phyloP scores from a whole-genome alignment of 2,329 filamentous ascomycete genomes.

The Ophiocordyceps camponoti-rufipedis region DNA sequence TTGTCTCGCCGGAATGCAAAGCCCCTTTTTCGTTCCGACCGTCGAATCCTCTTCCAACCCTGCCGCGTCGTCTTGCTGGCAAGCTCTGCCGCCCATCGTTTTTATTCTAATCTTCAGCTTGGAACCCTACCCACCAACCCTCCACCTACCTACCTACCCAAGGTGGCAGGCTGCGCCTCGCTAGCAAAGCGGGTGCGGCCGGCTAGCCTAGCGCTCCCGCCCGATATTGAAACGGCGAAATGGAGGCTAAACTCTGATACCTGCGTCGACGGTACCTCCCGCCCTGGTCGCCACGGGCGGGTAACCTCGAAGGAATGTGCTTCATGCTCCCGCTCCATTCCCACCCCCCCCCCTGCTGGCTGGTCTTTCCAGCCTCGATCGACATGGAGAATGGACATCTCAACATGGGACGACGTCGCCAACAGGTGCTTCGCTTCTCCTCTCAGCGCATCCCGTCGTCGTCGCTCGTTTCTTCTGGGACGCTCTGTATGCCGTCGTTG shows the following conservation, averaged over 20 bases:
- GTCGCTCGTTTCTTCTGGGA: neutral
- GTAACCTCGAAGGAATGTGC: neutral
- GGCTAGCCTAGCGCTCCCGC: neutral
- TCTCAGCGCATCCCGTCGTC: neutral
- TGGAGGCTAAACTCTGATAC: neutral
- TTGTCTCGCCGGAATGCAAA: too few relatives aligned
- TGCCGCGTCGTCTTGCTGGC: too few relatives aligned
- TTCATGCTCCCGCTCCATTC: neutral
- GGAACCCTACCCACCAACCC: neutral
- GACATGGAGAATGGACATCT: neutral
- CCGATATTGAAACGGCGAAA: neutral
- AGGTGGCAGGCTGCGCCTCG: too few relatives aligned
- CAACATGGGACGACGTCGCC: neutral
- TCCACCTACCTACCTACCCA: neutral
- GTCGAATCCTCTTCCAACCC: too few relatives aligned
- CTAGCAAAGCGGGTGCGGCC: too few relatives aligned
- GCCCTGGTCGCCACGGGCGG: neutral
- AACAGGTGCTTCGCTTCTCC: neutral
- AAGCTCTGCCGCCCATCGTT: too few relatives aligned
- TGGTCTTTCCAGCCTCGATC: neutral
- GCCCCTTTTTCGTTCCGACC: too few relatives aligned
- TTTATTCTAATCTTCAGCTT: too few relatives aligned
- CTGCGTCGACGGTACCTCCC: neutral
- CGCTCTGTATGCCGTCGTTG: too few relatives aligned
- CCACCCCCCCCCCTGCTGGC: neutral